Evolutionary conservation across 2,329 filamentous ascomycete species (phyloP), one percentile per base, ranked within the genome.

Genomic region (Cryphonectria nitschkei): DNA sequence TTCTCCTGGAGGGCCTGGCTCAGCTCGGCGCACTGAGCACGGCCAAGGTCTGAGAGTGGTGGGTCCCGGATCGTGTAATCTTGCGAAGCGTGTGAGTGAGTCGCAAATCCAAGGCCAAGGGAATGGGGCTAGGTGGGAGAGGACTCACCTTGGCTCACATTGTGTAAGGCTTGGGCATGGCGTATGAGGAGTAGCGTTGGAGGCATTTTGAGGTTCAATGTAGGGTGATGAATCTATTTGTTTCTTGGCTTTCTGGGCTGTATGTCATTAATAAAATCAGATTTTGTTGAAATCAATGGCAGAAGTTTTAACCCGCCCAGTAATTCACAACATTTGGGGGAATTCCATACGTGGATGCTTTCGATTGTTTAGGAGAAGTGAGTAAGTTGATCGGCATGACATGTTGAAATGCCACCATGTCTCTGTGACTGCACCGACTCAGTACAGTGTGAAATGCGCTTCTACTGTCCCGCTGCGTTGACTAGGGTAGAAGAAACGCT

Each of bases 101-200:
- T 11, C 22, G 16, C 11, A 41, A 9, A 39, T 64, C 46, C 22
- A n/a, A n/a, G 16, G 58, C 13, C 11, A 63, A 22, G 43, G 19
- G 19, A 16, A 2, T 22, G 19, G 3, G 6, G 2, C n/a, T 32
- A 32, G 34, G 34, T 7, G 26, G 13, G 26, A 64, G 37, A 39
- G 37, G 3, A 37, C 16, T 32, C n/a, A 65, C 63, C 63, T 65
- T 65, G 64, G 73, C 76, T 54, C 77, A 82, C 80, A 71, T 89
- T 89, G 77, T 89, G 87, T n/a, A 83, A 76, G 11, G 84, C 87
- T 80, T 98, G 93, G 22, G 93, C 95, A 85, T 98, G 95, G 75
- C 95, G 92, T 77, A 98, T 91, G 77, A 98, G 85, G 75, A 98
- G 92, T 72, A 98, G 76, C 0, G 83, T 87, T 0, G 86, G 86